Evolutionary conservation across 2,329 filamentous ascomycete genomes (phyloP).

Genomic region (Biscogniauxia marginata): DNA sequence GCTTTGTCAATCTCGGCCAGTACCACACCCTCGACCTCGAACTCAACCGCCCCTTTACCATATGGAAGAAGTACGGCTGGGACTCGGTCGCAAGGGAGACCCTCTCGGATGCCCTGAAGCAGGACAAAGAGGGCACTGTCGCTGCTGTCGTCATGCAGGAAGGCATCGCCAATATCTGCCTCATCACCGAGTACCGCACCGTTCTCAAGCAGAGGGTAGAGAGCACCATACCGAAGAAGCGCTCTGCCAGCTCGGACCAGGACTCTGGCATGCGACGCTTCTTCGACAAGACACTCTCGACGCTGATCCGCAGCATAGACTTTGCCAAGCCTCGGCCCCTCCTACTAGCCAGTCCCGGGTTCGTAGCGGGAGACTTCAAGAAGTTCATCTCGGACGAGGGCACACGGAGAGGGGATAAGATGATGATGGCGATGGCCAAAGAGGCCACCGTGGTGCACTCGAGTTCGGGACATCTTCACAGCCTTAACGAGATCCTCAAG

Average conservation of each 20-base stretch:
- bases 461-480: conserved; percentile 82
- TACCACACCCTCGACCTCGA: conserved; percentile 75
- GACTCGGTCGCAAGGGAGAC: conserved; percentile 82
- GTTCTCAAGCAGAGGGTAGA: conserved; percentile 71
- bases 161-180: conserved; percentile 76
- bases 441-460: conserved; percentile 76
- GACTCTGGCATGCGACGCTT: conserved; percentile 73
- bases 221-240: conserved; percentile 65
- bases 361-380: conserved; percentile 78
- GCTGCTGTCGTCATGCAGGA: conserved; percentile 95
- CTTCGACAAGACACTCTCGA: conserved; percentile 73
- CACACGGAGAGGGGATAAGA: conserved; percentile 62
- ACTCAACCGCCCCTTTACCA: conserved; percentile 79
- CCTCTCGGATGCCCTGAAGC: conserved; percentile 74
- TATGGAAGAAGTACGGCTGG: conserved; percentile 86
- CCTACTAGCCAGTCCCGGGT: conserved; percentile 85
- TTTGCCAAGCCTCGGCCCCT: conserved; percentile 69
- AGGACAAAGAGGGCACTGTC: conserved; percentile 76
- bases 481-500: conserved; percentile 81
- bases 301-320: conserved; percentile 75
- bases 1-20: conserved; percentile 51
- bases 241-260: conserved; percentile 62
- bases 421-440: conserved; percentile 60
- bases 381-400: conserved; percentile 67
- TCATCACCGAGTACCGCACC: conserved; percentile 78